Base-by-base conservation (phyloP, 768 basidiomycete species). In the Lenzites betulinus region DNA sequence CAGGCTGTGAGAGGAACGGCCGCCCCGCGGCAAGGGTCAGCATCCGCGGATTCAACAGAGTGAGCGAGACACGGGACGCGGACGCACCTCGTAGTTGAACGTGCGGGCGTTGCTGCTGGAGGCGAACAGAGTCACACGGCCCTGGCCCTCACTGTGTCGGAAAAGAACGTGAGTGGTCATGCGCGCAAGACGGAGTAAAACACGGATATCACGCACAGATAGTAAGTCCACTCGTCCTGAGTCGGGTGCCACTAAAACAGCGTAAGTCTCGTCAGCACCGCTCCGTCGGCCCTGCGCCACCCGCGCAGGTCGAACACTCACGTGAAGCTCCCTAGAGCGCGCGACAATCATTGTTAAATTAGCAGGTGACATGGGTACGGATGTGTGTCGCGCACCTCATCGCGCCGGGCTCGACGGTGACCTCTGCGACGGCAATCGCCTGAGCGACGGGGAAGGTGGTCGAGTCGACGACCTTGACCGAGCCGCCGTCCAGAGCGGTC, bases 171-270 rank as follows among this genome's bases (percentile, higher is more conserved):
- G 8, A 47, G 22, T 23, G 16, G 6, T 7, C 16, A 15, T 47
- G 18, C 20, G 9, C n/a, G 16, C 12, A 16, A 16, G 2, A 5
- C 4, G 15, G 36, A 5, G 30, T 49, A 25, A 13, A 44, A 22
- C 1, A 5, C 9, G 16, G 26, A 2, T 33, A 7, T 6, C 28
- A 44, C 43, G 18, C 18, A 70, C 69, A 70, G 51, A 60, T 64
- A 71, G 58, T 66, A 81, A n/a, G 73, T 72, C 79, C 80, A 81
- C 62, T 81, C 80, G 23, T 79, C 77, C 63, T 79, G 67, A 16
- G 80, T 81, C 8, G 81, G 81, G 65, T 83, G 81, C 81, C 81
- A 83, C 80, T 80, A n/a, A n/a, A n/a, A n/a, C n/a, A n/a, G n/a
- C n/a, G 58, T 39, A 3, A 12, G 12, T 18, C 16, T 3, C 5